A percentile compares a stretch with the other conserved stretches of the same genome.
Evolutionary conservation across 2,329 filamentous ascomycete species (phyloP).

Genomic region (Arthrocladium fulminans): DNA sequence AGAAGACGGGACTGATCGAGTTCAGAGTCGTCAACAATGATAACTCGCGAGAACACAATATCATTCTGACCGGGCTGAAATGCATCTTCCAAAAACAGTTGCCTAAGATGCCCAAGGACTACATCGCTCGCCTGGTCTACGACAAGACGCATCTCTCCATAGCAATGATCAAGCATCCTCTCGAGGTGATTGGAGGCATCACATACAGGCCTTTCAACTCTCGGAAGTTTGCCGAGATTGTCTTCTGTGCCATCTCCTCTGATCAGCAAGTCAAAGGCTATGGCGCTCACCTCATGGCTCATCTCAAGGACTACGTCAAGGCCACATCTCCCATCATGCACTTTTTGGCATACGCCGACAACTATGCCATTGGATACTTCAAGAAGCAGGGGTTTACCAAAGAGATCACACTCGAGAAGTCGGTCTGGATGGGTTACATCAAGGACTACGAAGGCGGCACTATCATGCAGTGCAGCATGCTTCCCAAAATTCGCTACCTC

Average conservation of each 20-base stretch:
- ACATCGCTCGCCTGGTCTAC: slow-evolving; percentile 94
- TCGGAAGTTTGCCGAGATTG: slow-evolving; percentile 91
- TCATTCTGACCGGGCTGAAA: slow-evolving; percentile 90
- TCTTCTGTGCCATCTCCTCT: slow-evolving; percentile 94
- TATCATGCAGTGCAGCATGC: slow-evolving; percentile 98
- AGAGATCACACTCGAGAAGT: slow-evolving; percentile 84
- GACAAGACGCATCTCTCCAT: slow-evolving; percentile 94
- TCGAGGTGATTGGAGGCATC: slow-evolving; percentile 89
- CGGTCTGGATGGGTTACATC: slow-evolving; percentile 98
- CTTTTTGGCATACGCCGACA: slow-evolving; percentile 96
- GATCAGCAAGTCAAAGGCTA: slow-evolving; percentile 99
- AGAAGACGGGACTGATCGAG: slow-evolving; percentile 88
- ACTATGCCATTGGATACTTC: slow-evolving; percentile 98
- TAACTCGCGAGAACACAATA: slow-evolving; percentile 73
- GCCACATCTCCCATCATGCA: slow-evolving; percentile 96
- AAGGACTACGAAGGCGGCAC: slow-evolving; percentile 99
- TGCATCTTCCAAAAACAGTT: slow-evolving; percentile 98
- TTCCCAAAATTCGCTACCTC: slow-evolving; percentile 87
- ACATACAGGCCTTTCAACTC: slow-evolving; percentile 92
- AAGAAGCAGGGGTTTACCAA: slow-evolving; percentile 99
- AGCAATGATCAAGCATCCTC: slow-evolving; percentile 91
- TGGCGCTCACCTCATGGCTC: slow-evolving; percentile 94
- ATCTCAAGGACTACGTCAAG: slow-evolving; percentile 96
- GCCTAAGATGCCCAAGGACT: slow-evolving; percentile 98
- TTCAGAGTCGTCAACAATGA: slow-evolving; percentile 99